Base-by-base conservation (phyloP, 1,284 basidiomycete genomes). In the Sphaerobolus stellatus region DNA sequence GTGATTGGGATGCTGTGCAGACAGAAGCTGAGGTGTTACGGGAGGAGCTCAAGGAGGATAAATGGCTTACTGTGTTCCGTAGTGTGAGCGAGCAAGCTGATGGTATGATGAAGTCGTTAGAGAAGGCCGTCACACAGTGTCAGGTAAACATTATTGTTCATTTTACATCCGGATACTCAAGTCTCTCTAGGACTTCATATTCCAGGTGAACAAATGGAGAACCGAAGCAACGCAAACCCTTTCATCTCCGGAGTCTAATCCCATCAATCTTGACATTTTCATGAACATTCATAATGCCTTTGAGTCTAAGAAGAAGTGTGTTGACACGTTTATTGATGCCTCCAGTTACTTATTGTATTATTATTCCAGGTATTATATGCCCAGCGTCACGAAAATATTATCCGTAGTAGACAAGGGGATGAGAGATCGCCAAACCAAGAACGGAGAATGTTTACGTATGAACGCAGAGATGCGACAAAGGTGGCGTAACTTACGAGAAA, bases 31-130 rank as follows among this genome's bases (percentile, higher is more conserved):
- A 91, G 24, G 82, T 86, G 40, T 72, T 98, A 56, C 78, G 89
- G 60, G 90, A 92, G 65, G 95, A 98, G 69, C 76, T 98, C 57
- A 92, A 92, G 70, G 96, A 98, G 70, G 94, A 98, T 70, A 94
- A 93, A 66, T 97, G 93, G 88, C 78, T 98, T 63, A 88, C 88
- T 8, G 89, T 97, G n/a, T 98, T 98, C 70, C 80, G 92, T 59
- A 94, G 91, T 33, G 93, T 94, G 40, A 89, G 88, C 13, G 86
- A 91, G 59, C 94, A 98, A 70, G 94, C 94, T 30, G 90, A 95
- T 66, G 92, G 90, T 27, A 96, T 98, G 94, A 95, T 98, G 92
- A 84, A 86, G 27, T 93, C 92, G 64, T 71, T 98, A 59, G 92
- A 97, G 74, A 96, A 94, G 68, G 90, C 90, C 6, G 84, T 95